These are phyloP conservation scores for Nothophoma quercina DNA, from an alignment of 2,329 filamentous ascomycete species.

Conservation along the genomic window DNA sequence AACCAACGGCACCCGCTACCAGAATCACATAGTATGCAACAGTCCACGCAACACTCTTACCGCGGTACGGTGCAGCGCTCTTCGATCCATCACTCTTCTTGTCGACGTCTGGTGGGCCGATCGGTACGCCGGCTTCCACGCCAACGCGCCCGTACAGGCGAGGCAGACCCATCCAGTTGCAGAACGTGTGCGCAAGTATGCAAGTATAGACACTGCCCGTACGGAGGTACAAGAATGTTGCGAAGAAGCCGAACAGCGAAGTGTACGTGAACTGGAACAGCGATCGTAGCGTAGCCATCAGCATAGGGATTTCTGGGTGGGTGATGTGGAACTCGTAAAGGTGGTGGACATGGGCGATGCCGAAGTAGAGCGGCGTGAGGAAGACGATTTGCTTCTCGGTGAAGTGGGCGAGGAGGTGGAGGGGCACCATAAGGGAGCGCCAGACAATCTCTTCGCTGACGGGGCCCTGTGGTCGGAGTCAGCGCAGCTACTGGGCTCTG, in stretches of 20 bases:
- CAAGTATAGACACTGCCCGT: constrained; percentile 82
- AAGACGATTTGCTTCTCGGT: constrained; percentile 70
- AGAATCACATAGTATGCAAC: constrained; percentile 80
- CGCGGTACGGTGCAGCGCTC: constrained; percentile 27
- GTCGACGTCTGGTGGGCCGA: constrained; percentile 43
- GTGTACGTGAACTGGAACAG: constrained; percentile 89
- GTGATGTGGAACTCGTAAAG: constrained; percentile 92
- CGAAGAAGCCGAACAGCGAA: constrained; percentile 91
- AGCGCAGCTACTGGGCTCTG: constrained; percentile 3
- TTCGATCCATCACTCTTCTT: constrained; percentile 50
- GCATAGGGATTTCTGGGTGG: constrained; percentile 72
- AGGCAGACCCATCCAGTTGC: constrained; percentile 90
- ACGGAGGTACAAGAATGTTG: constrained; percentile 85
- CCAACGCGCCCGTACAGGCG: constrained; percentile 81
- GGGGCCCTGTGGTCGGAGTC: constrained; percentile 63
- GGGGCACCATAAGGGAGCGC: constrained; percentile 82
- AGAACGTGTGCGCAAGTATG: constrained; percentile 82
- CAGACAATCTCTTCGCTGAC: constrained; percentile 94
- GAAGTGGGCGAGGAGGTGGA: constrained; percentile 74
- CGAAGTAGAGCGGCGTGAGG: constrained; percentile 86
- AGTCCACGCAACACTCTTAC: constrained; percentile 67
- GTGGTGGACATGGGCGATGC: constrained; percentile 92
- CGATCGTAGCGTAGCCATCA: constrained; percentile 72
- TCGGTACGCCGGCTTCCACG: constrained; percentile 55
- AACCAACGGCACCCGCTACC: constrained; percentile 72